Percentiles rank a stretch among this genome's conserved stretches.
phyloP scores from a whole-genome alignment of 108 stramenopile species.

The Nannochloropsis salina region DNA sequence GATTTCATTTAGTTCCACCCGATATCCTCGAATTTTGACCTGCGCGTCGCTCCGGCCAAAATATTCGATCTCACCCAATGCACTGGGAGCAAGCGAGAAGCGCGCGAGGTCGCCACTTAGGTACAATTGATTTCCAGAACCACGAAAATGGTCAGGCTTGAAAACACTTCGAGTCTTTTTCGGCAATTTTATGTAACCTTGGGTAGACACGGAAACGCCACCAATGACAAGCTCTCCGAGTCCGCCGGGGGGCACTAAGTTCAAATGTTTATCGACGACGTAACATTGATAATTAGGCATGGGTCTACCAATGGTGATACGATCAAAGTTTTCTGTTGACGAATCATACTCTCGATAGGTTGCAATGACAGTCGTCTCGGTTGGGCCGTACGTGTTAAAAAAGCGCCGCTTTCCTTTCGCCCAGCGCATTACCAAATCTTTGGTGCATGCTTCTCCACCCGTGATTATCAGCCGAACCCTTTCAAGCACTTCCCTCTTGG shows the following conservation, averaged over 20 bases:
- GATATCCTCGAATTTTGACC: background rate
- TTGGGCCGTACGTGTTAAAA: constrained; percentile 5
- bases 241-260: background rate
- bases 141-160: background rate
- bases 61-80: background rate
- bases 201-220: background rate
- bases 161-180: background rate
- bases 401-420: background rate
- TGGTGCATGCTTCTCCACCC: background rate
- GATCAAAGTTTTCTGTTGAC: background rate
- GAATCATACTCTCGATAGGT: background rate
- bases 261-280: background rate
- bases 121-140: background rate
- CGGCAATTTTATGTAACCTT: background rate
- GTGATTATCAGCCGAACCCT: background rate
- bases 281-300: background rate
- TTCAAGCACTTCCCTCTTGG: background rate
- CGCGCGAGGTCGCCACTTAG: constrained; percentile 15
- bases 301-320: background rate
- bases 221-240: constrained; percentile 1
- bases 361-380: background rate
- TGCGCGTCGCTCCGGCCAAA: background rate
- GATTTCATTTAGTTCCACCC: background rate
- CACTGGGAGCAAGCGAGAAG: background rate
- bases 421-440: background rate